Base-by-base conservation (phyloP, 2,329 filamentous ascomycete genomes). In the Seiridium unicorne region DNA sequence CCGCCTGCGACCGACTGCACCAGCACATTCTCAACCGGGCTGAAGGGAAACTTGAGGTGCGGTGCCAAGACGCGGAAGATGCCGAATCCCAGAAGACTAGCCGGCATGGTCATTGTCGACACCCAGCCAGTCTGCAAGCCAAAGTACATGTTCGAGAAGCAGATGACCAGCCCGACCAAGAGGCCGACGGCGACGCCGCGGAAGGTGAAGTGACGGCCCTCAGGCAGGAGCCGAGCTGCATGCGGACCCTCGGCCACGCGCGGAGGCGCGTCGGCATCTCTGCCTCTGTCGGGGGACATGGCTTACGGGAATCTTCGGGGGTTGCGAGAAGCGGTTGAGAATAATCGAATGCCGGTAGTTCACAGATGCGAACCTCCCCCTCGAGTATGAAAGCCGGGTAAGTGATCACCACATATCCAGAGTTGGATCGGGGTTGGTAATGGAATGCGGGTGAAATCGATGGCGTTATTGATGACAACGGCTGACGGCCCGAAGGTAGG, bases 111-210 rank as follows among this genome's bases (percentile, higher is more conserved):
- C 95, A 99, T 98, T 66, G 92, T 91, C 69, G 89, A 86, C 48
- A 86, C 80, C 81, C 81, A 84, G 63, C 81, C 80, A 35, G 92
- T 96, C 77, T 98, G 95, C 38, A 99, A 81, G n/a, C 95, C 95
- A 73, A 99, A 99, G 75, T 98, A 99, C 81, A 96, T 97, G 73
- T 99, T 99, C 57, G 92, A 96, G 73, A 97, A 97, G 72, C 91
- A 95, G 70, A 98, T 97, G 59, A 98, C 81, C 4, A 95, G 86
- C 46, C 95, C 95, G 64, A 99, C 95, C 3, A 85, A 79, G 5
- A 96, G 81, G 13, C 95, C 95, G 35, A 91, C 92, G 4, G 87
- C 72, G 44, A 98, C 82, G 55, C 92, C 92, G 59, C 95, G 89
- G 34, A 89, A 60, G 0, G 95, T 98, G 77, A 99, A 97, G 77